Base-by-base conservation (phyloP, 306 rosid species). In the Dryas drummondii region DNA sequence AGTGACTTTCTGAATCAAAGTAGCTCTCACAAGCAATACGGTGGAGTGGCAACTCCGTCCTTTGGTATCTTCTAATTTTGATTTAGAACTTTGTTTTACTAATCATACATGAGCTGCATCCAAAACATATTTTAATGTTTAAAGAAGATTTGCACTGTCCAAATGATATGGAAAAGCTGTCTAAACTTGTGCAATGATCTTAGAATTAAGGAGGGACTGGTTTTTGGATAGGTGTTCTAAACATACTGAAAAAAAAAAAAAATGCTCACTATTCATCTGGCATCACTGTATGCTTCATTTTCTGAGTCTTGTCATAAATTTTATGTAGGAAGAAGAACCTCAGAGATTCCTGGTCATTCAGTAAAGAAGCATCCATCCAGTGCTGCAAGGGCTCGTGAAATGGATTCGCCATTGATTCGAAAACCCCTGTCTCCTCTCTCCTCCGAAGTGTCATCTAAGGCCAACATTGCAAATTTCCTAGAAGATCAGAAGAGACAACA, bases 361-460 rank as follows among this genome's bases (percentile, higher is more conserved):
- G 27, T 17, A 47, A 79, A 71, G 72, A 87, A 70, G 26, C 78
- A 70, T 49, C 6, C 78, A 10, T 17, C 68, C 69, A 71, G 72
- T 42, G 64, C 76, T 49, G 62, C 57, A 46, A 81, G 81, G 81
- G 74, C 70, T 37, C 47, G 42, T 77, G 81, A 79, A 74, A 67
- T 40, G 47, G 86, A 71, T 57, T 75, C 83, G 26, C 78, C 84
- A 37, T 14, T 78, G 77, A 60, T 69, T 22, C 82, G 88, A 26
- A 88, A 86, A 55, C 96, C 96, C 22, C 87, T 90, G 61, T 81
- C 92, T 42, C 91, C 96, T 1, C 70, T 90, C 80, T 66, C 81
- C 71, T 75, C 87, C 15, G 53, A 48, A 44, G 78, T 78, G 49
- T 70, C 82, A 5, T 84, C 85, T 0, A 71, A 81, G 78, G 80